Conservation (phyloP, 2,329 filamentous ascomycete genomes). For the Rachicladosporium sp. region DNA sequence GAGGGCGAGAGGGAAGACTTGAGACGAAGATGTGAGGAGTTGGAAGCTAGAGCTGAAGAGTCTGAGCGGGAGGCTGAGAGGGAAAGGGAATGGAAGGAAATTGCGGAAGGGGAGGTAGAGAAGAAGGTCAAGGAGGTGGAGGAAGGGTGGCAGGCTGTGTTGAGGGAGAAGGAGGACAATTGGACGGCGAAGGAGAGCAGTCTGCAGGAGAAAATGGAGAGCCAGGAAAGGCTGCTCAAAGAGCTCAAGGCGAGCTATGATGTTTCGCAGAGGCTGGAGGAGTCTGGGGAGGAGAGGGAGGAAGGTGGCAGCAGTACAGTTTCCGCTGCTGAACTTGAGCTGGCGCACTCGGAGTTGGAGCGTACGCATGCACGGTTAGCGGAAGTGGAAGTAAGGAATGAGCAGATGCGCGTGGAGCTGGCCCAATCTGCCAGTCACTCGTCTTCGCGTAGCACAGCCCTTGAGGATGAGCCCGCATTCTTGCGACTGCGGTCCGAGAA, state of each 20-base stretch:
- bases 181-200: constrained; percentile 89
- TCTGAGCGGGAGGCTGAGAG: constrained; percentile 68
- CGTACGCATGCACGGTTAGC: constrained; percentile 75
- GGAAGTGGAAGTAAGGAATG: constrained; percentile 86
- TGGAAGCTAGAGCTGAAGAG: constrained; percentile 73
- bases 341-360: constrained; percentile 83
- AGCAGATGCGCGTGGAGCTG: constrained; percentile 79
- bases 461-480: constrained; percentile 84
- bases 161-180: constrained; percentile 90
- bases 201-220: constrained; percentile 86
- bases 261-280: constrained; percentile 79
- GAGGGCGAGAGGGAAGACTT: constrained; percentile 79
- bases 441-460: constrained; percentile 44
- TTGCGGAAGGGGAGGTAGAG: constrained; percentile 67
- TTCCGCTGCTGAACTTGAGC: constrained; percentile 81
- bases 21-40: constrained; percentile 61
- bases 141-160: constrained; percentile 73
- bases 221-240: constrained; percentile 79
- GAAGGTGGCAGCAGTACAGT: constrained; percentile 49
- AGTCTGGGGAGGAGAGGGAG: constrained; percentile 50
- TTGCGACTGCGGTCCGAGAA: constrained; percentile 87
- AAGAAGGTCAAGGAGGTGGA: constrained; percentile 79
- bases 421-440: constrained; percentile 65
- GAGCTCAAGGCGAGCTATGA: constrained; percentile 97
- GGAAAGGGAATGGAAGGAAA: constrained; percentile 60